Evolutionary conservation across 2,329 filamentous ascomycete species (phyloP).

Genomic region (Teratosphaeria viscida): DNA sequence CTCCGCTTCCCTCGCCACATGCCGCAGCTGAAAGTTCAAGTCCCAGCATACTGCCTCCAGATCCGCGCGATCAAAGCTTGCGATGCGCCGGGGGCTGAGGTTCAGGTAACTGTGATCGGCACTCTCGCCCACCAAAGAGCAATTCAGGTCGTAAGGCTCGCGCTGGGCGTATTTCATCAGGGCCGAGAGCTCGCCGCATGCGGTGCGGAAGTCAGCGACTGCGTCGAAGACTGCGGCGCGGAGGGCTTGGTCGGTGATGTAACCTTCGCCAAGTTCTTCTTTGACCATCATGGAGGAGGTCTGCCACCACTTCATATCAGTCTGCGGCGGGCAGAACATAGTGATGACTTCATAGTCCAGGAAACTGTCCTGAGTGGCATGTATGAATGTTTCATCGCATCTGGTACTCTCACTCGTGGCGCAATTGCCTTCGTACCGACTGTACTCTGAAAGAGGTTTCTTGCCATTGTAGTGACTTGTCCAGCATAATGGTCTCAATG

Average conservation of each 20-base stretch:
- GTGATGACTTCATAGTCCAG: background rate
- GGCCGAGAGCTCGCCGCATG: background rate
- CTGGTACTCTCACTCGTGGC: background rate
- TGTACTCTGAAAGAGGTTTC: background rate
- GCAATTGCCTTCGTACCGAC: background rate
- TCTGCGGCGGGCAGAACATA: background rate
- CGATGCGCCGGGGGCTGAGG: background rate
- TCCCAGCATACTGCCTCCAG: background rate
- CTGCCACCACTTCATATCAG: slow-evolving; percentile 3
- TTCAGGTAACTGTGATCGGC: background rate
- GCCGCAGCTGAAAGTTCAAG: background rate
- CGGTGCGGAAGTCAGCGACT: background rate
- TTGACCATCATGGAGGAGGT: background rate
- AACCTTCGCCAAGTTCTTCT: background rate
- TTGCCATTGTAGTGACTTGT: slow-evolving; percentile 3
- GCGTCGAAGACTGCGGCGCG: background rate
- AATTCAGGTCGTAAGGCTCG: background rate
- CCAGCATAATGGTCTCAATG: background rate
- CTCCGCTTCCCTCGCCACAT: background rate
- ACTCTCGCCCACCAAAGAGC: background rate
- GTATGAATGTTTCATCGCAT: background rate
- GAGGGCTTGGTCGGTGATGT: background rate
- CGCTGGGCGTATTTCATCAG: background rate
- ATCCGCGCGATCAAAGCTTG: background rate
- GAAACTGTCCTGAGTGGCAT: background rate